Evolutionary conservation across 2,329 filamentous ascomycete species (phyloP).

Genomic region (Arachnomyces sp.): DNA sequence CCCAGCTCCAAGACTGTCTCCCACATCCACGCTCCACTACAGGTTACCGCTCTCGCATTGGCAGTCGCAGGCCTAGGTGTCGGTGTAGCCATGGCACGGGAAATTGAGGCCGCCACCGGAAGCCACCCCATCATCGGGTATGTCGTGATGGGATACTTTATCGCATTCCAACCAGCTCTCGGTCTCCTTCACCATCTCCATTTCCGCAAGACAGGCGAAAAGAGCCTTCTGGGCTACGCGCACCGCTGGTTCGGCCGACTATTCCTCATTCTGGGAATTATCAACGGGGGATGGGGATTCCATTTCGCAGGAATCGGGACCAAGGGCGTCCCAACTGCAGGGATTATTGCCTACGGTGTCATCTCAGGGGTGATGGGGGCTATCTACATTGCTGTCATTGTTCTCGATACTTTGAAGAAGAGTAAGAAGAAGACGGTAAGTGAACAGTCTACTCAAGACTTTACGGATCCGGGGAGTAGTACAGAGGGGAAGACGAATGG

Average conservation of each 20-base stretch:
- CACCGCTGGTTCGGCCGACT: conserved; percentile 51
- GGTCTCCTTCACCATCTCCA: conserved; percentile 46
- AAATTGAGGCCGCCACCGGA: conserved; percentile 28
- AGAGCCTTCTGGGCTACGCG: conserved; percentile 35
- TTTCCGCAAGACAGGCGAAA: conserved; percentile 41
- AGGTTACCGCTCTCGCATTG: conserved; percentile 42
- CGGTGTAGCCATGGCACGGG: conserved; percentile 43
- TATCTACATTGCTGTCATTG: conserved; percentile 27
- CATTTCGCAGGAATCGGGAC: conserved; percentile 36
- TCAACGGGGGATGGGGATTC: conserved; percentile 53
- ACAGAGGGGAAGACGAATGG: too few relatives aligned
- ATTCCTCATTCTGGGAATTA: conserved; percentile 45
- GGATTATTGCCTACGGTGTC: conserved; percentile 42
- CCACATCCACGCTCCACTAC: conserved; percentile 36
- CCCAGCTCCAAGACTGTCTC: conserved; percentile 10
- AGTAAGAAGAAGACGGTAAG: too few relatives aligned
- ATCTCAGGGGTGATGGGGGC: conserved; percentile 43
- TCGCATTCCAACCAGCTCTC: conserved; percentile 50
- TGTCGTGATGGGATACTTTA: conserved; percentile 42
- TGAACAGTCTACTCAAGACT: conserved; percentile 4
- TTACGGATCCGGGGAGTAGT: too few relatives aligned
- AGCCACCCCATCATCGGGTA: conserved; percentile 50
- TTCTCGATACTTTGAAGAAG: too few relatives aligned
- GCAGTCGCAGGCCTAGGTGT: conserved; percentile 44
- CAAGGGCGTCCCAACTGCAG: conserved; percentile 18